Conservation (phyloP, 2,329 filamentous ascomycete genomes). For the Cladosporium velox region DNA sequence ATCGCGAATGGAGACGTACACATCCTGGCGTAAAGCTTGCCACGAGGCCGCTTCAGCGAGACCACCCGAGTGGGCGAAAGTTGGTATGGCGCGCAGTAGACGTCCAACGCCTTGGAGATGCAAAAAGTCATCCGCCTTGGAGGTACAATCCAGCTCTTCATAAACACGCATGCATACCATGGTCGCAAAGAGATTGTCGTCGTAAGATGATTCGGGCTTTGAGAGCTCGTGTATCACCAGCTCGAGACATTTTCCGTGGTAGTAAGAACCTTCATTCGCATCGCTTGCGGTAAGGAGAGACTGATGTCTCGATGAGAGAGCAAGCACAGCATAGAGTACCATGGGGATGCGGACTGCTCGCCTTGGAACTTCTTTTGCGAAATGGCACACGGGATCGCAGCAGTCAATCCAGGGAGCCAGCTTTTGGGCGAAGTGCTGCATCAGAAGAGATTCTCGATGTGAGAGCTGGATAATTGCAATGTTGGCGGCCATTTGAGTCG, state of each 20-base stretch:
- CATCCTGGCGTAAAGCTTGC: constrained; percentile 46
- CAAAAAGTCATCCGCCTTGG: constrained; percentile 36
- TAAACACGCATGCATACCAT: constrained; percentile 40
- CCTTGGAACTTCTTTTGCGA: constrained; percentile 37
- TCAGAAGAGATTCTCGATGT: constrained; percentile 26
- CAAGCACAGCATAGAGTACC: constrained; percentile 38
- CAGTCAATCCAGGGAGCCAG: constrained; percentile 42
- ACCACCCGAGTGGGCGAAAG: constrained; percentile 43
- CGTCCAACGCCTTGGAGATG: constrained; percentile 44
- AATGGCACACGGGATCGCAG: constrained; percentile 37
- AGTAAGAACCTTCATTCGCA: constrained; percentile 36
- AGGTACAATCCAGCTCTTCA: constrained; percentile 37
- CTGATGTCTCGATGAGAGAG: constrained; percentile 40
- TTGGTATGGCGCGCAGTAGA: constrained; percentile 43
- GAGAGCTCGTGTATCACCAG: constrained; percentile 40
- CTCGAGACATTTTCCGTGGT: constrained; percentile 40
- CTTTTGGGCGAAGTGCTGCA: constrained; percentile 38
- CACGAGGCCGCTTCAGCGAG: constrained; percentile 46
- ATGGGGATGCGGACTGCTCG: constrained; percentile 38
- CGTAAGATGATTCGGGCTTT: constrained; percentile 27
- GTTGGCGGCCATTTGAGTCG: constrained; percentile 15
- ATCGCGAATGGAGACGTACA: constrained; percentile 44
- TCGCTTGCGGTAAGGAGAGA: constrained; percentile 30
- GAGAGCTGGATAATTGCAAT: constrained; percentile 22
- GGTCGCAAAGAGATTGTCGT: constrained; percentile 39